Conservation (phyloP, 768 basidiomycete genomes). For the Chalciporus piperatus region DNA sequence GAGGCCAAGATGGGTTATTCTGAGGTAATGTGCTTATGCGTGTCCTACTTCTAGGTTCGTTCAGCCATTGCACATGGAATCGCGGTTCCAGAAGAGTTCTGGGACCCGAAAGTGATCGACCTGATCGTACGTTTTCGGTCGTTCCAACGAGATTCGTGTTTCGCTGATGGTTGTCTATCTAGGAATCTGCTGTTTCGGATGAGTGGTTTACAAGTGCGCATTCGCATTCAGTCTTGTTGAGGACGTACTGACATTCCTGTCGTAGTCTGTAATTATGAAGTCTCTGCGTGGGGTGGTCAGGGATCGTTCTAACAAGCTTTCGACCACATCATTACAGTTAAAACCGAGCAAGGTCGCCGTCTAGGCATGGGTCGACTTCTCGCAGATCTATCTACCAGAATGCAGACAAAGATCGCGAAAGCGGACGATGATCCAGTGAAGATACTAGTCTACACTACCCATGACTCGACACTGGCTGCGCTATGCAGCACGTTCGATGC, state of each 20-base stretch:
- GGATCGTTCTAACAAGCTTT: constrained; percentile 1
- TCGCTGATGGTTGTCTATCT: not conserved
- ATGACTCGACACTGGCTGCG: constrained; percentile 70
- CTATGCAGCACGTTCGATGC: constrained; percentile 65
- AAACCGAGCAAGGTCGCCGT: constrained; percentile 68
- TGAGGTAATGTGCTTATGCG: not conserved
- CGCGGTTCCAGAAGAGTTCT: constrained; percentile 67
- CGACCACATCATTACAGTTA: constrained; percentile 45
- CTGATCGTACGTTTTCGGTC: constrained; percentile 45
- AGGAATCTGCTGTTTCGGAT: constrained; percentile 71
- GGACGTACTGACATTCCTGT: constrained; percentile 4
- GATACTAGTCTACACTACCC: constrained; percentile 67
- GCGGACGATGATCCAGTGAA: constrained; percentile 51
- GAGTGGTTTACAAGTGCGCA: constrained; percentile 73
- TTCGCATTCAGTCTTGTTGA: not conserved
- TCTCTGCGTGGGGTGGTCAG: not conserved
- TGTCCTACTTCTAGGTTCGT: constrained; percentile 45
- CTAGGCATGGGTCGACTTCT: constrained; percentile 78
- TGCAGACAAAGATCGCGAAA: constrained; percentile 53
- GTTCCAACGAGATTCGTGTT: not conserved
- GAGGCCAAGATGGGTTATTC: not conserved
- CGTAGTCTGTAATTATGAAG: constrained; percentile 23
- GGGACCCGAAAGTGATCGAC: constrained; percentile 57
- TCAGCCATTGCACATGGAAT: constrained; percentile 72
- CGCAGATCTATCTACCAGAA: constrained; percentile 57